phyloP scores from a whole-genome alignment of 2,329 filamentous ascomycete species.

The Tolypocladium pustulatum region DNA sequence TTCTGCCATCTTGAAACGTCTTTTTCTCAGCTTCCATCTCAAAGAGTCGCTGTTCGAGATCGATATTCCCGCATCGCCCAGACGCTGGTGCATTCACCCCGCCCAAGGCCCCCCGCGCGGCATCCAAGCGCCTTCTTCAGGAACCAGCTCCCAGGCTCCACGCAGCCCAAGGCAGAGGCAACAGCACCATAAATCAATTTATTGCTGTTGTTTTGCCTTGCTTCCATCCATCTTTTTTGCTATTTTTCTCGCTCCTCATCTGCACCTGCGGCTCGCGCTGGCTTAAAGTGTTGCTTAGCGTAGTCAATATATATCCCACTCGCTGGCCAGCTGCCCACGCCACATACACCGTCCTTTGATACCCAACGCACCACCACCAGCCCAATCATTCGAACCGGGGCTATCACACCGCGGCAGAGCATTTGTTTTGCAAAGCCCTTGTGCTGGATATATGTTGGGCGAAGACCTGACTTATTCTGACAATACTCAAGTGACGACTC shows the following conservation, averaged over 20 bases:
- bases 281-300: neutral
- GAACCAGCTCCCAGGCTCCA: neutral
- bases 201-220: neutral
- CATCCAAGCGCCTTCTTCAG: neutral
- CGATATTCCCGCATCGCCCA: neutral
- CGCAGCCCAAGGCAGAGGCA: neutral
- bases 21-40: neutral
- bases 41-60: neutral
- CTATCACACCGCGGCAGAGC: neutral
- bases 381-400: neutral
- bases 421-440: neutral
- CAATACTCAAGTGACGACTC: neutral
- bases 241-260: neutral
- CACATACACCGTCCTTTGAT: constrained; percentile 5
- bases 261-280: neutral
- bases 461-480: neutral
- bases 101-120: neutral
- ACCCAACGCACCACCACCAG: constrained; percentile 8
- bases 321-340: constrained; percentile 2
- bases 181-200: neutral
- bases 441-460: neutral
- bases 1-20: neutral
- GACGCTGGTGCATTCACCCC: neutral
- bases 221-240: neutral
- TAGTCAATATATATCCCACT: constrained; percentile 4